Conservation (phyloP, 2,329 filamentous ascomycete genomes). For the Zasmidium cellare region DNA sequence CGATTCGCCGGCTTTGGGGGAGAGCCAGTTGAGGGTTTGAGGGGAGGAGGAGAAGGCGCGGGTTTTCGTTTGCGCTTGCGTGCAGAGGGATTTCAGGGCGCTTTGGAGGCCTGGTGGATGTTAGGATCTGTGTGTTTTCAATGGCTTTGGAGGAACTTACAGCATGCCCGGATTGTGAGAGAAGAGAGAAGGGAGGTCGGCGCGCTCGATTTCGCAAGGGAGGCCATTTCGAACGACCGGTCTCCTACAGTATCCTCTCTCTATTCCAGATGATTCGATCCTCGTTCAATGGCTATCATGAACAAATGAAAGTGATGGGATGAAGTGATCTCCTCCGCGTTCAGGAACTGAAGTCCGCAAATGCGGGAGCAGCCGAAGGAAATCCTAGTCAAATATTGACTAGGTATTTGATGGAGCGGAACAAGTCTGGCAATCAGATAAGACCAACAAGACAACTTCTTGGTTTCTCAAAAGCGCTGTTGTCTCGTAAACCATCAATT, state of each 20-base stretch:
- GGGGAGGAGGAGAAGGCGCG: conserved; percentile 31
- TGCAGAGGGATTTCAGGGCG: conserved; percentile 26
- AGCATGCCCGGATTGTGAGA: conserved; percentile 30
- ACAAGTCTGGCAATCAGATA: too few relatives aligned
- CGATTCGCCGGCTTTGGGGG: conserved; percentile 74
- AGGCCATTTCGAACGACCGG: not conserved
- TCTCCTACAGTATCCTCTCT: too few relatives aligned
- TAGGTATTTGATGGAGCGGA: too few relatives aligned
- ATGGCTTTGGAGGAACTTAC: conserved; percentile 18
- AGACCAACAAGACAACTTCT: too few relatives aligned
- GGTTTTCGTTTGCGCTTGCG: conserved; percentile 19
- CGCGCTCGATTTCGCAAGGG: conserved; percentile 1
- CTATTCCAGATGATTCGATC: too few relatives aligned
- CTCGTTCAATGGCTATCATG: not conserved
- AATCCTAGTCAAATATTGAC: too few relatives aligned
- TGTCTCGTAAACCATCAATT: not conserved
- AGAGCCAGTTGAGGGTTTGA: conserved; percentile 68
- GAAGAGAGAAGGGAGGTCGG: conserved; percentile 27
- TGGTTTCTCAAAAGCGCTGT: too few relatives aligned
- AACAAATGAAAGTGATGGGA: not conserved
- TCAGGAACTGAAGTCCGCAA: too few relatives aligned
- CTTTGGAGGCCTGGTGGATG: conserved; percentile 39
- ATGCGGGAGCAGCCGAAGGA: too few relatives aligned
- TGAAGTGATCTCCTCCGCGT: not conserved
- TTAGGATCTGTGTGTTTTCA: not conserved